Percentiles rank a stretch among this genome's conserved stretches.
Evolutionary conservation across 2,329 filamentous ascomycete genomes (phyloP).

Genomic region (Fusarium stilboides): DNA sequence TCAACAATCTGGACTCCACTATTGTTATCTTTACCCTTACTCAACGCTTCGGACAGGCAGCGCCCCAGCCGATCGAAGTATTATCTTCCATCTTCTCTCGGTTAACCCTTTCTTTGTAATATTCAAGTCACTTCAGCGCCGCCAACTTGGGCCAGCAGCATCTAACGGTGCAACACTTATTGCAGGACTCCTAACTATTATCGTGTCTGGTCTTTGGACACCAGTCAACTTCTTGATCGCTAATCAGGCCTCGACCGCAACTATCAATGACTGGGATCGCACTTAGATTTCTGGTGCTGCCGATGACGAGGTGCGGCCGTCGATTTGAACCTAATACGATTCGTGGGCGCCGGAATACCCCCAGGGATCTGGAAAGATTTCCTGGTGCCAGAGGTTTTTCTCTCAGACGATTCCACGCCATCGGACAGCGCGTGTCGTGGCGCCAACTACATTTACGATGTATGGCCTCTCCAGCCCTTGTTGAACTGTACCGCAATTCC

Average conservation of each 20-base stretch:
- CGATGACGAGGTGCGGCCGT: neutral
- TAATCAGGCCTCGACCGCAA: neutral
- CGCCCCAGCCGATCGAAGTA: neutral
- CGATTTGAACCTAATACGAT: neutral
- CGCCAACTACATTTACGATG: neutral
- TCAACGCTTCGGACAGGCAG: neutral
- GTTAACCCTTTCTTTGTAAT: neutral
- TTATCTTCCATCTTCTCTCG: neutral
- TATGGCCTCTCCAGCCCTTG: neutral
- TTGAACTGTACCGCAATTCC: neutral
- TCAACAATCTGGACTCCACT: slow-evolving; percentile 3
- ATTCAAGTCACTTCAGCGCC: neutral
- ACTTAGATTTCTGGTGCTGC: neutral
- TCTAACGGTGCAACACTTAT: neutral
- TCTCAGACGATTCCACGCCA: neutral
- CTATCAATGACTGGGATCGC: neutral
- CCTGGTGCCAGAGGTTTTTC: neutral
- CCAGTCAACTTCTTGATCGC: neutral
- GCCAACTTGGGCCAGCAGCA: neutral
- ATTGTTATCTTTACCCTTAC: neutral
- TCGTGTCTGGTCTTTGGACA: slow-evolving; percentile 17
- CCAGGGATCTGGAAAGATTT: neutral
- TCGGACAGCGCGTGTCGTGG: neutral
- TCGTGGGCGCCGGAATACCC: neutral
- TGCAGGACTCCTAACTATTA: slow-evolving; percentile 3